Percentiles rank a stretch among this genome's conserved stretches.
Evolutionary conservation across 2,329 filamentous ascomycete species (phyloP).

Genomic region (Trichoderma semiorbis): DNA sequence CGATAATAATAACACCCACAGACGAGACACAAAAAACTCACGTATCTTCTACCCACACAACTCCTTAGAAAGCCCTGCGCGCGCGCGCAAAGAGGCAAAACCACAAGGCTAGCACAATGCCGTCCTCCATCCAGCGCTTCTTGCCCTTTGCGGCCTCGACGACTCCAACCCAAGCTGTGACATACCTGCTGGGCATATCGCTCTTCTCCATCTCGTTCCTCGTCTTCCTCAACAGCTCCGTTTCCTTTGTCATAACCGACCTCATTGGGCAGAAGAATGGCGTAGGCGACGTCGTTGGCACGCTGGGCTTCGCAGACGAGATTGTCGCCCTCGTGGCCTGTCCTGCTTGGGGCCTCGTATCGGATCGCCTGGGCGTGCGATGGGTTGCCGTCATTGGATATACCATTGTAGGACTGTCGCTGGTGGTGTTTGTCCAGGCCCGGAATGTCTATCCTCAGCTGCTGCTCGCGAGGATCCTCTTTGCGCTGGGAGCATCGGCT

Average conservation of each 20-base stretch:
- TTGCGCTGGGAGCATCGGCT: slow-evolving; percentile 89
- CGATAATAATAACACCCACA: background rate
- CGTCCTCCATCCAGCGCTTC: slow-evolving; percentile 40
- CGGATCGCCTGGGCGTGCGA: slow-evolving; percentile 72
- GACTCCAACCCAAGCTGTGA: slow-evolving; percentile 60
- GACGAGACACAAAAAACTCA: background rate
- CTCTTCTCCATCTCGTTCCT: slow-evolving; percentile 87
- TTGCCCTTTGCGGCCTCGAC: slow-evolving; percentile 59
- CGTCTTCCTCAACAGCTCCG: slow-evolving; percentile 80
- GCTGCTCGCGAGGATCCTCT: slow-evolving; percentile 77
- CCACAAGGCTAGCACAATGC: background rate
- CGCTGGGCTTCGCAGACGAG: slow-evolving; percentile 81
- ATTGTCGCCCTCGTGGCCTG: slow-evolving; percentile 77
- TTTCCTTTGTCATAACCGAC: slow-evolving; percentile 83
- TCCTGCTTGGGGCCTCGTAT: slow-evolving; percentile 73
- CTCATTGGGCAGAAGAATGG: slow-evolving; percentile 69
- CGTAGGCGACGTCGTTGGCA: slow-evolving; percentile 79
- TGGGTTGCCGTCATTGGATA: slow-evolving; percentile 76
- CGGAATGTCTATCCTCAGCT: slow-evolving; percentile 85
- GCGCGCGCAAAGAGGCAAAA: background rate
- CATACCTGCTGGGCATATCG: slow-evolving; percentile 77
- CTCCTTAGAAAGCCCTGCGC: background rate
- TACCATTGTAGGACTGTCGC: slow-evolving; percentile 69
- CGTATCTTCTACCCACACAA: background rate
- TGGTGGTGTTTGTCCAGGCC: slow-evolving; percentile 81